A percentile compares a stretch with the other conserved stretches of the same genome.
Conservation (phyloP, 2,329 filamentous ascomycete species). For the Penicillium sp. region DNA sequence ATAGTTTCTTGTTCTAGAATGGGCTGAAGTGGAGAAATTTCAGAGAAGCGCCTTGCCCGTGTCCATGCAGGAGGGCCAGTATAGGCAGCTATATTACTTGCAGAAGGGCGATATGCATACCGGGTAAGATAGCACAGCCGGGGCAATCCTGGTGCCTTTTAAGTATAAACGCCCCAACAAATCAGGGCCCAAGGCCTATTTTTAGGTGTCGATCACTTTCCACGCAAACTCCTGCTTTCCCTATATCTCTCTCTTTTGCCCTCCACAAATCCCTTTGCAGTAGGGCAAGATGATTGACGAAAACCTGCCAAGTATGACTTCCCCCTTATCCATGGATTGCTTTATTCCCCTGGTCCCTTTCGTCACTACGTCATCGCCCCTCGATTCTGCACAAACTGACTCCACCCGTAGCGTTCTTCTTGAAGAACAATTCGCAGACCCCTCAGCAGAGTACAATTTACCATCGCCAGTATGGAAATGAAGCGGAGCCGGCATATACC, state of each 20-base stretch:
- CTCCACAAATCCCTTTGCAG: not conserved
- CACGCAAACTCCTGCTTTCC: not conserved
- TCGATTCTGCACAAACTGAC: slow-evolving; percentile 16
- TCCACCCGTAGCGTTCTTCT: slow-evolving; percentile 55
- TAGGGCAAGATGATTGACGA: slow-evolving; percentile 75
- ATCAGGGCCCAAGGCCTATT: slow-evolving; percentile 16
- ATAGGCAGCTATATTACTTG: not conserved
- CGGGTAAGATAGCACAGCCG: slow-evolving; percentile 6
- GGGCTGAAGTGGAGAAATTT: not conserved
- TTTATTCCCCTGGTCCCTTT: not conserved
- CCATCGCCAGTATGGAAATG: slow-evolving; percentile 71
- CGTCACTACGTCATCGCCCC: slow-evolving; percentile 18
- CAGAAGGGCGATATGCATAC: not conserved
- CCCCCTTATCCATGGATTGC: not conserved
- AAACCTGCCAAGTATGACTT: slow-evolving; percentile 70
- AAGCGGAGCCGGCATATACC: slow-evolving; percentile 77
- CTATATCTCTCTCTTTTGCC: not conserved
- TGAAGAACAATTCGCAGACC: slow-evolving; percentile 51
- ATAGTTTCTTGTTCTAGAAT: not conserved
- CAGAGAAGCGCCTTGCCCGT: not conserved
- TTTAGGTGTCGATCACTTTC: slow-evolving; percentile 24
- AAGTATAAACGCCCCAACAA: not conserved
- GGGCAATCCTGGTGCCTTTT: slow-evolving; percentile 7
- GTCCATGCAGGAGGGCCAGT: too few species aligned
- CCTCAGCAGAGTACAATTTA: slow-evolving; percentile 40